Evolutionary conservation across 2,329 filamentous ascomycete species (phyloP), one percentile per base, ranked within the genome.

Genomic region (Microcyclospora pomicola): DNA sequence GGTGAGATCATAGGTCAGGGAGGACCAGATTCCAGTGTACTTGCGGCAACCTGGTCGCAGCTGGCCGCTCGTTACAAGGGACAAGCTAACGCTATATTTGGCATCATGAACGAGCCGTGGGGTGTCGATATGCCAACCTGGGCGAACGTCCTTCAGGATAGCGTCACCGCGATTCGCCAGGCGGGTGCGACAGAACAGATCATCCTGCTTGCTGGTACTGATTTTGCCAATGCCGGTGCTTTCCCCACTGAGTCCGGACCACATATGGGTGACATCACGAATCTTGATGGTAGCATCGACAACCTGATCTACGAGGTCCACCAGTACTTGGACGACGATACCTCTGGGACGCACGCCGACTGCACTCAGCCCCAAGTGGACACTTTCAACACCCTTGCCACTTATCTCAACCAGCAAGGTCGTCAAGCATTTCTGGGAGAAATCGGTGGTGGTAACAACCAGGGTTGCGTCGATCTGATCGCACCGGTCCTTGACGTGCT

Each of bases 61-160:
- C 43, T 65, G 4, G 77, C 77, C 1, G 62, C 58, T 1, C 72
- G 73, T 51, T 82, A 81, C 55, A 66, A 64, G 15, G 49, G 51
- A 5, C 58, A 73, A 35, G 53, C 64, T 29, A 73, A 69, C 42
- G 59, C 82, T 16, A 64, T 71, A 3, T 78, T 82, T 46, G 76
- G 75, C 11, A 53, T 82, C 33, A 81, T 82, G 76, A 82, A 82
- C 58, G 78, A 65, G 59, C 77, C 77, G 2, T 45, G 53, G 36
- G 51, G 53, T 34, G 40, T 56, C 37, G 67, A 75, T 48, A 63
- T 78, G 45, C 55, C 51, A 16, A 54, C 59, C 1, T 82, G 77
- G 77, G 74, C 71, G 0, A 54, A 64, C 4, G 75, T 72, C 0
- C 71, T 73, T 42, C 78, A 82, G 51, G 65, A 64, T 10, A 75